Evolutionary conservation across 2,329 filamentous ascomycete species (phyloP).

Genomic region (Sclerotinia subarctica): DNA sequence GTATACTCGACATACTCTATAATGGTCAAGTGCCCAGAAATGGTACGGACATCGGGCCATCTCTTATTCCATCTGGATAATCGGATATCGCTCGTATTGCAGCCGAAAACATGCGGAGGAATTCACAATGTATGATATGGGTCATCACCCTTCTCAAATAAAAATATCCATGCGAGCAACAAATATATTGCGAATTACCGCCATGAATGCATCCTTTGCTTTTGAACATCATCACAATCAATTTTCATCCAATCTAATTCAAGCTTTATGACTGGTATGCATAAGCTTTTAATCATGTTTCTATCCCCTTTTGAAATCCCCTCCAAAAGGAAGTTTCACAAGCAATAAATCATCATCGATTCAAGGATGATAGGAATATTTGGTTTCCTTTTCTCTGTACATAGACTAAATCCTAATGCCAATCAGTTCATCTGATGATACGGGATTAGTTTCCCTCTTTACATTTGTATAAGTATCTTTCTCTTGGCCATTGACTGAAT

Average conservation of each 20-base stretch:
- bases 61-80: not conserved
- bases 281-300: not conserved
- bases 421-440: conserved; percentile 9
- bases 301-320: not conserved
- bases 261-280: not conserved
- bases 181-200: conserved; percentile 19
- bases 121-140: not conserved
- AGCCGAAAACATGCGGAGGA: not conserved
- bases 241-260: not conserved
- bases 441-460: not conserved
- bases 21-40: too few species aligned
- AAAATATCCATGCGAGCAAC: conserved; percentile 12
- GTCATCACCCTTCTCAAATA: conserved; percentile 7
- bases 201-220: not conserved
- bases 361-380: not conserved
- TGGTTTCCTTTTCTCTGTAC: not conserved
- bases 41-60: too few species aligned
- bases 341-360: not conserved
- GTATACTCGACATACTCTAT: too few species aligned
- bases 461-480: conserved; percentile 18
- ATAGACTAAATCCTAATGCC: not conserved
- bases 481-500: not conserved
- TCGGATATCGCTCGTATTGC: not conserved
- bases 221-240: not conserved
- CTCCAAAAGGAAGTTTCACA: not conserved